Evolutionary conservation across 805 yeast genomes (phyloP).

Genomic region (Ogataea populi-albae): DNA sequence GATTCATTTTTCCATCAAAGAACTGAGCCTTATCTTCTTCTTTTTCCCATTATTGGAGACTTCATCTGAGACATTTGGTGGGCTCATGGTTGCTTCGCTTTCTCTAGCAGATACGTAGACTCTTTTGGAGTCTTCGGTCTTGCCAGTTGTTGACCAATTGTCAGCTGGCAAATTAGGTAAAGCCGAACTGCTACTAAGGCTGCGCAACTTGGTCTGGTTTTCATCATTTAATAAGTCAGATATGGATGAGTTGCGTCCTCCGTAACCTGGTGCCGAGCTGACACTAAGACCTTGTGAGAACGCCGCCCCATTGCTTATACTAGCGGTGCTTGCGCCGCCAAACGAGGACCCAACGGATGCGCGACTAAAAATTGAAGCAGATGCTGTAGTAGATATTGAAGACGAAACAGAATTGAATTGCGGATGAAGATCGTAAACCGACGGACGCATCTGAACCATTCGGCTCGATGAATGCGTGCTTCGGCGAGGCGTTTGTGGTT

Average conservation of each 20-base stretch:
- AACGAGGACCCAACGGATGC: constrained; percentile 22
- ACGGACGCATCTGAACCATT: constrained; percentile 15
- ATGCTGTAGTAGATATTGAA: constrained; percentile 22
- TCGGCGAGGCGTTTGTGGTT: constrained; percentile 12
- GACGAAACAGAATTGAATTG: constrained; percentile 22
- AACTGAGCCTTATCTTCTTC: constrained; percentile 13
- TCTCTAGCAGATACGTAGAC: constrained; percentile 5
- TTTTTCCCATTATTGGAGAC: constrained; percentile 3
- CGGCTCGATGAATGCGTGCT: constrained; percentile 14
- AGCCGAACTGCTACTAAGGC: neutral
- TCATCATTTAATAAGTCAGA: constrained; percentile 26
- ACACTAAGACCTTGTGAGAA: neutral
- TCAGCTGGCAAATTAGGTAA: constrained; percentile 6
- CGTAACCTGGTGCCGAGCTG: constrained; percentile 3
- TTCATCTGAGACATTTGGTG: neutral
- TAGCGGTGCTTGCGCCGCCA: constrained; percentile 8
- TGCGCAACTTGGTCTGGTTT: constrained; percentile 10
- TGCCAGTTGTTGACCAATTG: constrained; percentile 3
- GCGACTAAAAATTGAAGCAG: constrained; percentile 27
- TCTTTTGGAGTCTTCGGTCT: constrained; percentile 8
- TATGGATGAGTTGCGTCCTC: constrained; percentile 31
- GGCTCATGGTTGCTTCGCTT: constrained; percentile 3
- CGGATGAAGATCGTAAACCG: constrained; percentile 19
- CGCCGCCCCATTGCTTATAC: constrained; percentile 1
- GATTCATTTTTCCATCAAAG: constrained; percentile 10